Evolutionary conservation across 129 eudicot species (phyloP).

Genomic region (Centrapalus pauciflorus): DNA sequence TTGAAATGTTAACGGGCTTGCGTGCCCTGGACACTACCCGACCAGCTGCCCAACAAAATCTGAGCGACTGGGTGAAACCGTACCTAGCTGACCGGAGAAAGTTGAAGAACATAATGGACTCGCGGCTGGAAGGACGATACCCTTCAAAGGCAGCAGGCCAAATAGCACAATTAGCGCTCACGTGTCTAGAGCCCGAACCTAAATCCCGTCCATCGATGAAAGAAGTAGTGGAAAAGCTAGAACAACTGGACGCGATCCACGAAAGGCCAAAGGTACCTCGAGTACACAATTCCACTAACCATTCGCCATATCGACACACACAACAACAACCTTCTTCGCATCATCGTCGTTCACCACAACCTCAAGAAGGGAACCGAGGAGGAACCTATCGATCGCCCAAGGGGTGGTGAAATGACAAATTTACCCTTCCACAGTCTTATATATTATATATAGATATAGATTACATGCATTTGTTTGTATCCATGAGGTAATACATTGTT

Average conservation of each 20-base stretch:
- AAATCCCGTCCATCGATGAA: constrained; percentile 45
- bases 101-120: constrained; percentile 40
- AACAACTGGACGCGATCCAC: constrained; percentile 22
- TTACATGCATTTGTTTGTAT: not conserved
- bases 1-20: constrained; percentile 39
- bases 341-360: constrained; percentile 36
- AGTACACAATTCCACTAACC: constrained; percentile 22
- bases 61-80: constrained; percentile 42
- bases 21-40: constrained; percentile 37
- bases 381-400: constrained; percentile 22
- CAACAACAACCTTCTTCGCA: constrained; percentile 17
- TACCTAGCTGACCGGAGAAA: constrained; percentile 37
- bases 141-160: constrained; percentile 33
- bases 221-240: constrained; percentile 35
- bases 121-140: constrained; percentile 39
- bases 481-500: not conserved
- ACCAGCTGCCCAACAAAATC: constrained; percentile 32
- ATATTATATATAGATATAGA: not conserved
- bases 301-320: constrained; percentile 11
- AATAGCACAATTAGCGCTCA: constrained; percentile 40
- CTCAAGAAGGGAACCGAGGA: constrained; percentile 25
- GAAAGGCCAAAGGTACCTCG: constrained; percentile 30
- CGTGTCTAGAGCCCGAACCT: constrained; percentile 38
- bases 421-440: not conserved
- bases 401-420: constrained; percentile 17